phyloP scores from a whole-genome alignment of 164 flowering plant species.

The Litsea cubeba region DNA sequence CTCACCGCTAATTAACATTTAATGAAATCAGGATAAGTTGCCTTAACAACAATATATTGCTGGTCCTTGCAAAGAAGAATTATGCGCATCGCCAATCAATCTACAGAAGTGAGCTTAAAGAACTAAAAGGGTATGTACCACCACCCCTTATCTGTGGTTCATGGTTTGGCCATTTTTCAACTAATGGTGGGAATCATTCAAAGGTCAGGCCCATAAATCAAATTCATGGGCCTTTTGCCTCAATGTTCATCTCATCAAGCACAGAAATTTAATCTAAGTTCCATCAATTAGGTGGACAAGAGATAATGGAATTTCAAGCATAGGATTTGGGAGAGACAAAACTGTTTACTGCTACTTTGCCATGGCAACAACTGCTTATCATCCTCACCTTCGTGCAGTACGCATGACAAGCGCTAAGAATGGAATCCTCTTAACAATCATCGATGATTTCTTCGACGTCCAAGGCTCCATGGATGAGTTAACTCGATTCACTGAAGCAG shows the following conservation, averaged over 20 bases:
- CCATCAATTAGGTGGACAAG: slow-evolving; percentile 5
- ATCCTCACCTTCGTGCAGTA: background rate
- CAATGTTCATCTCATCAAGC: no score
- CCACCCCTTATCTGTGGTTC: background rate
- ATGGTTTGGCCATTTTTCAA: background rate
- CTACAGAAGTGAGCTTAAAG: slow-evolving; percentile 4
- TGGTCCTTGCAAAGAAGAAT: background rate
- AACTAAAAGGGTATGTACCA: slow-evolving; percentile 3
- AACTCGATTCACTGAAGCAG: background rate
- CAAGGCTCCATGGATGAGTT: slow-evolving; percentile 3
- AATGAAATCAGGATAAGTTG: background rate
- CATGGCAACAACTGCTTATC: slow-evolving; percentile 1
- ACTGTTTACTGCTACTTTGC: slow-evolving; percentile 6
- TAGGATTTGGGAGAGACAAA: background rate
- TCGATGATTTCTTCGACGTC: slow-evolving; percentile 2
- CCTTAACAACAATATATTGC: background rate
- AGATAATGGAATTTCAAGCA: background rate
- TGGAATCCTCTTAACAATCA: slow-evolving; percentile 1
- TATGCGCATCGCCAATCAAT: slow-evolving; percentile 1
- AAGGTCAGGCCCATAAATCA: no score
- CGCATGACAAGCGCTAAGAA: slow-evolving; percentile 3
- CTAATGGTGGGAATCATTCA: no score
- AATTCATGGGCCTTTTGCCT: no score
- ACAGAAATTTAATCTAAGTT: no score
- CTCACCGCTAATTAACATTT: background rate